Conservation (phyloP, 768 basidiomycete genomes). For the Phanerochaete sordida region DNA sequence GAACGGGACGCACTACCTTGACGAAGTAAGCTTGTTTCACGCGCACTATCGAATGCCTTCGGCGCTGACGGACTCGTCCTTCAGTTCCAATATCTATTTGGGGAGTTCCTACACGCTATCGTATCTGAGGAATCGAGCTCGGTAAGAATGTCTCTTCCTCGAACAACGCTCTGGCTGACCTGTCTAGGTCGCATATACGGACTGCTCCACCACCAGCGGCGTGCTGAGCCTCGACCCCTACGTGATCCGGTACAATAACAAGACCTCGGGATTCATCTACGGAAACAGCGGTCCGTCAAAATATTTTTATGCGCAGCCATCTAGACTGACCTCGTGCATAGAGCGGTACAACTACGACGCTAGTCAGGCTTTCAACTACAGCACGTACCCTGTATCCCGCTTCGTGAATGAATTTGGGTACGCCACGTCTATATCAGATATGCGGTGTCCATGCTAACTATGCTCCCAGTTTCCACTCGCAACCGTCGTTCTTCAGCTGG, state of each 20-base stretch:
- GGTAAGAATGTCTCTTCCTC: conserved; percentile 24
- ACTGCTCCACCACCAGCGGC: conserved; percentile 56
- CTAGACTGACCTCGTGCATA: too few relatives aligned
- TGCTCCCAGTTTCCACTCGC: conserved; percentile 58
- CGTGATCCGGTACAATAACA: conserved; percentile 45
- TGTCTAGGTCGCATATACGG: conserved; percentile 60
- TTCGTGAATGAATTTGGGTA: conserved; percentile 62
- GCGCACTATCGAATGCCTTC: not conserved
- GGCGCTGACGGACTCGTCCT: not conserved
- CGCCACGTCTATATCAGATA: too few relatives aligned
- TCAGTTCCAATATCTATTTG: conserved; percentile 50
- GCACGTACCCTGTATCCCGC: conserved; percentile 48
- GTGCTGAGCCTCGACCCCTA: conserved; percentile 57
- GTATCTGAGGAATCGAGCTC: conserved; percentile 48
- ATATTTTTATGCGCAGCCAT: too few relatives aligned
- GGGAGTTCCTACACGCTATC: conserved; percentile 46
- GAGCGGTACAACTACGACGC: conserved; percentile 59
- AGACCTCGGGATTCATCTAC: conserved; percentile 49
- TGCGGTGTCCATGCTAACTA: too few relatives aligned
- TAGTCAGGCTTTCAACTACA: conserved; percentile 48
- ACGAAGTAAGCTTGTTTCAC: conserved; percentile 35
- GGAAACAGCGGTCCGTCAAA: conserved; percentile 50
- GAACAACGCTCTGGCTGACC: too few relatives aligned
- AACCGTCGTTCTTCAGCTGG: conserved; percentile 62
- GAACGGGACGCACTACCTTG: conserved; percentile 45